phyloP scores from a whole-genome alignment of 2,329 filamentous ascomycete genomes.

The Calonectria crousiana region DNA sequence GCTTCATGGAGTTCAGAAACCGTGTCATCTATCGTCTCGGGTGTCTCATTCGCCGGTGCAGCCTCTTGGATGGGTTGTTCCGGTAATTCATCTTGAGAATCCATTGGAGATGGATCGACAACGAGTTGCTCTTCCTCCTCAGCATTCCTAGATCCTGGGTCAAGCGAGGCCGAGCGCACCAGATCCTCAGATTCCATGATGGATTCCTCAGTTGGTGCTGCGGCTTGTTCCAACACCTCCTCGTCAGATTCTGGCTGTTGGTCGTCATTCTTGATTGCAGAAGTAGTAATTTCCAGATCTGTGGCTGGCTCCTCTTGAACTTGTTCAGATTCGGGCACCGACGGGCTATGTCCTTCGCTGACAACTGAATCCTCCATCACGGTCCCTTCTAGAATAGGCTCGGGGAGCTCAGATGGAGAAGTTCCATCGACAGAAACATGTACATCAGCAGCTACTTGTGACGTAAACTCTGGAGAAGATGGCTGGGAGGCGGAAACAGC shows the following conservation, averaged over 20 bases:
- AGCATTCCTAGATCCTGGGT: not conserved
- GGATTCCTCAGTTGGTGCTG: not conserved
- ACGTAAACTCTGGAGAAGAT: constrained; percentile 10
- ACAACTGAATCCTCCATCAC: not conserved
- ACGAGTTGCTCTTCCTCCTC: not conserved
- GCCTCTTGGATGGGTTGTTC: not conserved
- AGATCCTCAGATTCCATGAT: not conserved
- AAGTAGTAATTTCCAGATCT: not conserved
- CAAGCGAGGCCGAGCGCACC: not conserved
- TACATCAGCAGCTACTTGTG: not conserved
- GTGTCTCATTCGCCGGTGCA: not conserved
- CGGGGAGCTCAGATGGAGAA: not conserved
- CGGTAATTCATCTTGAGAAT: not conserved
- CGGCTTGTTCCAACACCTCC: not conserved
- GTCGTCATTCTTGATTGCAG: not conserved
- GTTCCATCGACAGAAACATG: constrained; percentile 17
- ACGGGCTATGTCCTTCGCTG: not conserved
- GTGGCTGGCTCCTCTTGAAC: not conserved
- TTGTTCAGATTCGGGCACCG: not conserved
- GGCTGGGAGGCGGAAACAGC: not conserved
- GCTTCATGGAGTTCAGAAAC: not conserved
- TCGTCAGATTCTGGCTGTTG: not conserved
- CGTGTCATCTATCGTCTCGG: not conserved
- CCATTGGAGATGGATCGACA: not conserved
- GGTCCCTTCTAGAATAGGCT: not conserved